Conservation (phyloP, 345 rosid genomes). For the Rubroshorea leprosula region DNA sequence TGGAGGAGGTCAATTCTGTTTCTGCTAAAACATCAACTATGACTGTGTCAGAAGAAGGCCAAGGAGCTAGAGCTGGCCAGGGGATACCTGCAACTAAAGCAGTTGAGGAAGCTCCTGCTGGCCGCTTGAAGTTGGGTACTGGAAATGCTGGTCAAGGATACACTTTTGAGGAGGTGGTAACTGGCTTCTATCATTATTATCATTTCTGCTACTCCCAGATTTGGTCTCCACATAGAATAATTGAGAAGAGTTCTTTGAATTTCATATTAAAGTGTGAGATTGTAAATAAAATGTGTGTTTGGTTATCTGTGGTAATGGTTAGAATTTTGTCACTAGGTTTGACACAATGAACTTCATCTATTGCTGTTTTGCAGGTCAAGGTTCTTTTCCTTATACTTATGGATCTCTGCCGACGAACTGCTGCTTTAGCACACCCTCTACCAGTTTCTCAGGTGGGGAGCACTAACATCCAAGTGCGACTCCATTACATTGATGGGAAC, state of each 20-base stretch:
- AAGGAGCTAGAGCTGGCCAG: conserved; percentile 61
- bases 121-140: conserved; percentile 69
- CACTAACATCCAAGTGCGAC: conserved; percentile 83
- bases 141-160: conserved; percentile 99
- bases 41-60: conserved; percentile 68
- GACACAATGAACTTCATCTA: conserved; percentile 7
- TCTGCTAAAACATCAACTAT: conserved; percentile 53
- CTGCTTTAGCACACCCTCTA: conserved; percentile 63
- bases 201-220: not conserved
- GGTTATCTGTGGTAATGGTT: no score
- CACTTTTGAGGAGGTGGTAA: conserved; percentile 87
- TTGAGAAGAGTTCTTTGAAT: not conserved
- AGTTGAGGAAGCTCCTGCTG: conserved; percentile 72
- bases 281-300: not conserved
- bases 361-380: conserved; percentile 52
- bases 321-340: not conserved
- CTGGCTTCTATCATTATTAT: not conserved
- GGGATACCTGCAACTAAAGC: conserved; percentile 62
- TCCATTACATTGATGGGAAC: conserved; percentile 96
- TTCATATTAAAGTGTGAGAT: no score
- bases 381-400: conserved; percentile 94
- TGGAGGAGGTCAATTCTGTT: conserved; percentile 67
- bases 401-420: conserved; percentile 94
- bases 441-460: conserved; percentile 95
- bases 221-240: not conserved